Evolutionary conservation across 352 stramenopile species (phyloP).

Genomic region (Phytopythium litorale): DNA sequence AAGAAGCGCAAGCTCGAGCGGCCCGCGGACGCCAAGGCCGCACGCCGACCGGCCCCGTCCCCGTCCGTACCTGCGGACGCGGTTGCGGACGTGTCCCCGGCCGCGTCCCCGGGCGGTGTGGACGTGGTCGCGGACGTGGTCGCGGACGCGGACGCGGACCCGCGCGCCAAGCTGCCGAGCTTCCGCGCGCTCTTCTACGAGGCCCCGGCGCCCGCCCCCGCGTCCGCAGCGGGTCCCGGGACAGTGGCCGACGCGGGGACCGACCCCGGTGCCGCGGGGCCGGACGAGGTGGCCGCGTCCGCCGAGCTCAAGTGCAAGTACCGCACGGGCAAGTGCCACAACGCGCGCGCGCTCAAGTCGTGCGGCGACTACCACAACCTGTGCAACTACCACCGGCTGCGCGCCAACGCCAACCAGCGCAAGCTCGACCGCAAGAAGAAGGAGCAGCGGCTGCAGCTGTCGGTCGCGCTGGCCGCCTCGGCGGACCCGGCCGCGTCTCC

Average conservation of each 20-base stretch:
- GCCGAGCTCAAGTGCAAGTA: constrained; percentile 74
- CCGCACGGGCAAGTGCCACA: constrained; percentile 77
- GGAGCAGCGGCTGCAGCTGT: constrained; percentile 41
- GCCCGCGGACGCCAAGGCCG: constrained; percentile 10
- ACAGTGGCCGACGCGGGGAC: too few species aligned
- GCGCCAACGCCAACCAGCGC: constrained; percentile 77
- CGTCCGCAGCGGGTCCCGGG: not conserved
- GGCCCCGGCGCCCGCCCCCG: constrained; percentile 6
- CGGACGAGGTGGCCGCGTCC: constrained; percentile 15
- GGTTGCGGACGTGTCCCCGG: not conserved
- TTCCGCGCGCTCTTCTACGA: constrained; percentile 64
- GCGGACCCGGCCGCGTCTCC: constrained; percentile 7
- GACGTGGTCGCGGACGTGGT: constrained; percentile 11
- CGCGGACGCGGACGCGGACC: constrained; percentile 7
- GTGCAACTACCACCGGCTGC: constrained; percentile 79
- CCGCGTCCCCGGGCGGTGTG: constrained; percentile 2
- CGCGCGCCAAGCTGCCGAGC: constrained; percentile 40
- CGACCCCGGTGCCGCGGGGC: too few species aligned
- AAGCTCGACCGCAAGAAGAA: constrained; percentile 86
- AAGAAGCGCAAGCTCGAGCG: constrained; percentile 47
- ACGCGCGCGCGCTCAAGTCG: constrained; percentile 67
- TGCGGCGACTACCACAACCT: constrained; percentile 80
- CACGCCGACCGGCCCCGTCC: constrained; percentile 5
- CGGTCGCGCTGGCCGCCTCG: constrained; percentile 16
- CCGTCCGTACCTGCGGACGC: too few species aligned